Percentiles rank a stretch among this genome's conserved stretches.
phyloP scores from a whole-genome alignment of 805 yeast species.

The Cyberlindnera bimundalis region DNA sequence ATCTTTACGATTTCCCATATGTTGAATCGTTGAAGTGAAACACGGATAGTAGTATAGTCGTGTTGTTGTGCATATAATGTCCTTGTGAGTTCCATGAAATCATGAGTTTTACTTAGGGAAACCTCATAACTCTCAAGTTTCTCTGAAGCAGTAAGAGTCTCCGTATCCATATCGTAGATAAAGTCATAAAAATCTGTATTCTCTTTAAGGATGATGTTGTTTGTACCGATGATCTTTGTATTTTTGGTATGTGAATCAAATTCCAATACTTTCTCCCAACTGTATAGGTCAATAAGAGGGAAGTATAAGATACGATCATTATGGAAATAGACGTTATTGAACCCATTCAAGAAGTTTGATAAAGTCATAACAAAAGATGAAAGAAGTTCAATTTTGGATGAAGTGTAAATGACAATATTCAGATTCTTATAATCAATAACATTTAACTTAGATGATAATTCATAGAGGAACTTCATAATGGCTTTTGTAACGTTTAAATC shows the following conservation, averaged over 20 bases:
- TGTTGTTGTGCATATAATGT: constrained; percentile 23
- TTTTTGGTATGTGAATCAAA: constrained; percentile 14
- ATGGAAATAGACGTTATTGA: constrained; percentile 40
- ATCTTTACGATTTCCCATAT: constrained; percentile 32
- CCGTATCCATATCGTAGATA: constrained; percentile 55
- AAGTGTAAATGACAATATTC: constrained; percentile 38
- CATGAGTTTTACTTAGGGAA: constrained; percentile 21
- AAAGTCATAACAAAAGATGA: constrained; percentile 40
- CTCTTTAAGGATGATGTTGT: constrained; percentile 60
- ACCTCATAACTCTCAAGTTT: constrained; percentile 14
- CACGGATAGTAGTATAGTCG: constrained; percentile 27
- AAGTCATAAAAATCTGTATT: constrained; percentile 56
- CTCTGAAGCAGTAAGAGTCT: constrained; percentile 27
- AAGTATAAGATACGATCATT: constrained; percentile 41
- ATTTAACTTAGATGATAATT: constrained; percentile 33
- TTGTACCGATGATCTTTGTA: constrained; percentile 58
- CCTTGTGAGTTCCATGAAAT: constrained; percentile 19
- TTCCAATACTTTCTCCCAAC: constrained; percentile 42
- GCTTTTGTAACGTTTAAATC: constrained; percentile 25
- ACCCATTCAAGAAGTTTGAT: constrained; percentile 39
- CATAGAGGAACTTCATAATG: constrained; percentile 29
- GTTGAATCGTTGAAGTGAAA: constrained; percentile 30
- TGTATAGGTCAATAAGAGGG: constrained; percentile 62
- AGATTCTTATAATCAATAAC: constrained; percentile 37
- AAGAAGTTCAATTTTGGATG: constrained; percentile 37